Evolutionary conservation across 768 basidiomycete genomes (phyloP).

Genomic region (Psilocybe subaeruginosa): DNA sequence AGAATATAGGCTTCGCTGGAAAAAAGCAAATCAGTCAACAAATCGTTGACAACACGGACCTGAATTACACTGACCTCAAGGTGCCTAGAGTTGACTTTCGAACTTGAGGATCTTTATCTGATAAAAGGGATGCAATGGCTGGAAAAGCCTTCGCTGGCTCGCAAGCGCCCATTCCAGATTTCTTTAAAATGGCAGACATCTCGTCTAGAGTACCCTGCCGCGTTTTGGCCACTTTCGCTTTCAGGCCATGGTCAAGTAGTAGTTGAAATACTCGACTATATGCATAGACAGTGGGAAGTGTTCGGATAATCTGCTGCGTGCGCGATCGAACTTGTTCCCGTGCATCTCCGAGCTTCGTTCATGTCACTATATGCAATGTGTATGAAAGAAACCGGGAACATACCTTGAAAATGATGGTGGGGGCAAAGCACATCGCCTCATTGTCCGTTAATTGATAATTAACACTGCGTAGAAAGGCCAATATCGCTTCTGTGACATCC

Average conservation of each 20-base stretch:
- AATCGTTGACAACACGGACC: constrained; percentile 2
- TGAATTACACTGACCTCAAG: constrained; percentile 60
- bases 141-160: constrained; percentile 84
- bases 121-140: constrained; percentile 74
- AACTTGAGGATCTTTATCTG: constrained; percentile 88
- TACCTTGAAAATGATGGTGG: constrained; percentile 89
- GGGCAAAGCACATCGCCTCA: constrained; percentile 88
- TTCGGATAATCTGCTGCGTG: constrained; percentile 83
- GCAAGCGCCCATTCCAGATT: constrained; percentile 81
- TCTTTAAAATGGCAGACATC: constrained; percentile 73
- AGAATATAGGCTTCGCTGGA: constrained; percentile 79
- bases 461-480: constrained; percentile 72
- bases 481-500: constrained; percentile 80
- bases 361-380: background rate
- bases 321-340: constrained; percentile 80
- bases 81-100: constrained; percentile 84
- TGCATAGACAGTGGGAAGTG: constrained; percentile 87
- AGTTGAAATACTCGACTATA: constrained; percentile 91
- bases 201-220: constrained; percentile 89
- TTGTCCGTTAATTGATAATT: constrained; percentile 82
- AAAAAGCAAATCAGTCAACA: constrained; percentile 13
- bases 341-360: constrained; percentile 83
- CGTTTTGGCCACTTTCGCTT: constrained; percentile 90
- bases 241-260: constrained; percentile 85
- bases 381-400: constrained; percentile 11